Evolutionary conservation across 257 asterid species (phyloP), one percentile per base, ranked within the genome.

Genomic region (Solanum ossicruentum): DNA sequence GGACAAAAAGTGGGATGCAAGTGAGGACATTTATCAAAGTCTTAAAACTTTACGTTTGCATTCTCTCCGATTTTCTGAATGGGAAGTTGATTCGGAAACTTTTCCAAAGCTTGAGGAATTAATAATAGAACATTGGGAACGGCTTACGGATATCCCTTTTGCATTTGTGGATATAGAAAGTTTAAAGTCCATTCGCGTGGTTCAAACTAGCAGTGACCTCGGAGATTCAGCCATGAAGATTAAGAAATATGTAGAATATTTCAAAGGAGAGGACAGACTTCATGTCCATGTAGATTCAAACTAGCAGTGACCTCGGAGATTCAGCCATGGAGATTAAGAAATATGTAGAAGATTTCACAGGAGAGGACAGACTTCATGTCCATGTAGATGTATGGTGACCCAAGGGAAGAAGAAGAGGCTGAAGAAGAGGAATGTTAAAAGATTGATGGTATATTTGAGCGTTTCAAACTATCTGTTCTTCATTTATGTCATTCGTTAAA

Each of bases 1-100:
- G 12, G 71, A 61, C 10, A 16, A 41, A 2, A 54, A 36, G 15
- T 39, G 77, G 51, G 8, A 32, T 4, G 23, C 49, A 16, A 17
- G 77, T 32, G 77, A 69, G 21, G 15, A 69, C 51, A 69, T 7
- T 0, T 69, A 36, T 36, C 51, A 36, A 69, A 69, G 23, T 69
- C 77, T 69, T 17, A 69, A 69, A 7, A 69, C 23, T 8, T 69
- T 69, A 15, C 0, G 4, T 16, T 69, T 69, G 77, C 0, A 0
- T 1, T 0, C 0, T 1, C 0, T 0, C 5, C 0, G 18, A 15
- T 5, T 70, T 39, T 36, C 23, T 8, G 15, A 69, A 69, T 36
- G 77, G 77, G 2, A 69, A 16, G 26, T 69, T 8, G 6, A 36
- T 16, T 0, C 0, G 0, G 51, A 16, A 36, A 36, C 77, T 0